Conservation (phyloP, 305 asterid species). For the Rubia tinctorum region DNA sequence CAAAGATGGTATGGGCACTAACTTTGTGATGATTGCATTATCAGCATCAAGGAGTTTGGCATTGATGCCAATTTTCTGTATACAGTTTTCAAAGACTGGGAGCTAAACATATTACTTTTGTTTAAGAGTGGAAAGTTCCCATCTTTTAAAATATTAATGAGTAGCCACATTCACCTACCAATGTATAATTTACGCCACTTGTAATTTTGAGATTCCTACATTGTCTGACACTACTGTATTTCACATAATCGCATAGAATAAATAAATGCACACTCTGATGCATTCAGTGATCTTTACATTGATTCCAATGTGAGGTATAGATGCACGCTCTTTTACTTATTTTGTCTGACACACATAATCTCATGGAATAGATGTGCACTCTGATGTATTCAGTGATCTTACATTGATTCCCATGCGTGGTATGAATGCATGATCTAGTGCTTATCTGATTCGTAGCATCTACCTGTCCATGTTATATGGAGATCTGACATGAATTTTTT, state of each 20-base stretch:
- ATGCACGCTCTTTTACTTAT: background rate
- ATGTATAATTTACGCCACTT: background rate
- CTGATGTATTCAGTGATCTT: background rate
- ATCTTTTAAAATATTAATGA: background rate
- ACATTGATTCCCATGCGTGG: background rate
- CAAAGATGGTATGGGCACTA: slow-evolving; percentile 61
- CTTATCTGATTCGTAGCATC: background rate
- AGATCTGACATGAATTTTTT: background rate
- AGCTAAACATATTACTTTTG: too few species aligned
- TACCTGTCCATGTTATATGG: background rate
- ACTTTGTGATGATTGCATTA: background rate
- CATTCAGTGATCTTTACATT: background rate
- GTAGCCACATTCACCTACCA: background rate
- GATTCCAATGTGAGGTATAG: background rate
- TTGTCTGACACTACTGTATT: background rate
- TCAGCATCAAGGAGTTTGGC: background rate
- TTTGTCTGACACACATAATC: background rate
- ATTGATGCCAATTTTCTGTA: background rate
- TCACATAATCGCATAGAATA: background rate
- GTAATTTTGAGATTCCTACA: background rate
- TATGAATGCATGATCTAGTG: background rate
- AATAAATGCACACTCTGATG: too few species aligned
- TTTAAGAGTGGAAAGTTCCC: background rate
- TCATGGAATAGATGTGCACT: background rate
- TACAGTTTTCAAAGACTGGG: background rate